These are phyloP conservation scores for Trichoderma polysporum DNA, from an alignment of 2,329 filamentous ascomycete species.

Conservation along the genomic window DNA sequence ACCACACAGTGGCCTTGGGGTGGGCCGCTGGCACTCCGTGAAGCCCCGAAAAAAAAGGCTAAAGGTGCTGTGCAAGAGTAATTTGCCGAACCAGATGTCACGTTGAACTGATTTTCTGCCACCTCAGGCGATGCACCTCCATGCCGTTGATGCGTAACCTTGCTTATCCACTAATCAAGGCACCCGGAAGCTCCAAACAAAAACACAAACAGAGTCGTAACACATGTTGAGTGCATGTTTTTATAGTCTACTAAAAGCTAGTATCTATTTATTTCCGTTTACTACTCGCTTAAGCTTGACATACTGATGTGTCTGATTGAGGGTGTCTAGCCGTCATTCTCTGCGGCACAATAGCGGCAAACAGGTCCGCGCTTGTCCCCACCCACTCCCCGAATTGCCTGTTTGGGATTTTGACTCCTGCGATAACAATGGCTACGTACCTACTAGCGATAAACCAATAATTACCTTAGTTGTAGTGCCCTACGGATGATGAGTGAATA, in stretches of 20 bases:
- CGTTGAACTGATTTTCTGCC: neutral
- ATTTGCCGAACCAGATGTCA: neutral
- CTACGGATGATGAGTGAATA: neutral
- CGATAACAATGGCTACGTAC: neutral
- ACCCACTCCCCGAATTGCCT: constrained; percentile 5
- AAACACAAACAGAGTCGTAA: neutral
- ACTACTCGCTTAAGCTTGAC: neutral
- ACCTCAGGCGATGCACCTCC: too few species aligned
- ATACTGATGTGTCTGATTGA: neutral
- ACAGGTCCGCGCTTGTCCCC: neutral
- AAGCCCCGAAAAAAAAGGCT: neutral
- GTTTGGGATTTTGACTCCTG: neutral
- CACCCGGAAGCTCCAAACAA: neutral
- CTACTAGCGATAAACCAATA: neutral
- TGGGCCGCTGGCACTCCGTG: neutral
- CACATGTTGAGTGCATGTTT: neutral
- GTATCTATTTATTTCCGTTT: neutral
- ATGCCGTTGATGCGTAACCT: neutral
- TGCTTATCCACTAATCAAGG: neutral
- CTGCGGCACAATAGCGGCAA: constrained; percentile 10
- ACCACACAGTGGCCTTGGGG: neutral
- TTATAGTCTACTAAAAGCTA: neutral
- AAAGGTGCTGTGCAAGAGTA: neutral
- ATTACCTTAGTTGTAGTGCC: neutral
- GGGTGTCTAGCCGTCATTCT: neutral